Base-by-base conservation (phyloP, 805 yeast species). In the Ogataea nitratoaversa region DNA sequence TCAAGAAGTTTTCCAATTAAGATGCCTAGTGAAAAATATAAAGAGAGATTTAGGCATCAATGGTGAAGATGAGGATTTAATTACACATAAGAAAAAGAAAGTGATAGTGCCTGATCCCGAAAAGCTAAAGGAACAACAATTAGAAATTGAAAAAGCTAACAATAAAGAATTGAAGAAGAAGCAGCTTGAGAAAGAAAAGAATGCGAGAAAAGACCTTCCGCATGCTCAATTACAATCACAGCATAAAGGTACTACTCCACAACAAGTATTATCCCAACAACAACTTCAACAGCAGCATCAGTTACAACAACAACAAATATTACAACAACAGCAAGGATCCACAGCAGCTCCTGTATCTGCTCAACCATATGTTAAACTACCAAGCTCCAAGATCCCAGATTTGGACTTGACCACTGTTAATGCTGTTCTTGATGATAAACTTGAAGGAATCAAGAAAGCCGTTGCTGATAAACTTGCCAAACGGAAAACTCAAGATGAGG, bases 321-420 rank as follows among this genome's bases (percentile, higher is more conserved):
- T 47, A 48, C 57, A 49, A 28, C 36, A 46, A 14, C 53, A 49
- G 20, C 46, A 30, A 35, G 27, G 29, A 17, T 23, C 35, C 5
- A 36, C 53, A 29, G 31, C 41, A 9, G 51, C 52, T 37, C 61
- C 63, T n/a, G 62, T 68, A 45, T 57, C 70, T 5, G 71, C 72
- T 29, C 91, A 86, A 56, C 89, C 95, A 19, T 85, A 89, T 65
- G 95, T 88, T 50, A 82, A 84, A 53, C 62, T 88, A 30, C 95
- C 96, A 3, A 83, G 93, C 29, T 84, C 96, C 2, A 86, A 88
- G 62, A 85, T 91, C 47, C 97, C 98, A 13, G 97, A 91, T 62
- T 74, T 90, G 73, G 95, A 88, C 34, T 69, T 91, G 44, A 82
- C 84, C 19, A 86, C 95, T 5, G 90, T 89, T 9, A 85, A 84